phyloP scores from a whole-genome alignment of 2,329 filamentous ascomycete genomes.

The Fusarium mangiferae region DNA sequence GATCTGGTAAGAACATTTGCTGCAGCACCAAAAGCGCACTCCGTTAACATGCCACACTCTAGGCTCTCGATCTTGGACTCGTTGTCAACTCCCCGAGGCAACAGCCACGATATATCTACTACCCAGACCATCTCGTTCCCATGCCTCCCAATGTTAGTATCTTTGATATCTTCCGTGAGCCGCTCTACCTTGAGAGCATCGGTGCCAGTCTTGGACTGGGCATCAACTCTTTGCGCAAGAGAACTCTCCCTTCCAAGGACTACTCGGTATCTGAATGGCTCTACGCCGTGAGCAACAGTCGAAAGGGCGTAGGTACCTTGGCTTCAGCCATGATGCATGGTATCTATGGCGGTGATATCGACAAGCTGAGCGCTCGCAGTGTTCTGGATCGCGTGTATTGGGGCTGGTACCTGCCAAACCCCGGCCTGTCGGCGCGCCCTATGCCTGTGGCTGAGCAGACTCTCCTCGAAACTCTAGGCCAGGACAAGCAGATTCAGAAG shows the following conservation, averaged over 20 bases:
- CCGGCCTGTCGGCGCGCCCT: slow-evolving; percentile 55
- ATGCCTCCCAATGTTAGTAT: slow-evolving; percentile 46
- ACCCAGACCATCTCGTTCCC: slow-evolving; percentile 74
- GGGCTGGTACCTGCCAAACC: slow-evolving; percentile 44
- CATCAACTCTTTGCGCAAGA: slow-evolving; percentile 34
- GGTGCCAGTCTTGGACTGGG: slow-evolving; percentile 43
- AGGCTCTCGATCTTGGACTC: slow-evolving; percentile 52
- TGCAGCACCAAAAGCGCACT: neutral
- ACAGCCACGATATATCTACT: slow-evolving; percentile 79
- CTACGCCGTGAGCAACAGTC: slow-evolving; percentile 44
- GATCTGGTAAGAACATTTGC: slow-evolving; percentile 68
- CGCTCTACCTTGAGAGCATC: slow-evolving; percentile 48
- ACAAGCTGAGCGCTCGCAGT: slow-evolving; percentile 78
- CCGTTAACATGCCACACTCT: slow-evolving; percentile 34
- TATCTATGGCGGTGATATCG: slow-evolving; percentile 90
- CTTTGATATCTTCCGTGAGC: slow-evolving; percentile 44
- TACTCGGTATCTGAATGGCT: slow-evolving; percentile 53
- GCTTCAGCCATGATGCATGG: slow-evolving; percentile 83
- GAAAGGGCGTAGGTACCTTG: slow-evolving; percentile 72
- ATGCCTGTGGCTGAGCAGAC: slow-evolving; percentile 47
- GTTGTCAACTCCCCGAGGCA: slow-evolving; percentile 61
- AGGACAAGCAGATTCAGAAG: slow-evolving; percentile 45
- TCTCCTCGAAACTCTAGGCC: slow-evolving; percentile 44
- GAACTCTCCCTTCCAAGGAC: slow-evolving; percentile 43
- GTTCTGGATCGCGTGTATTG: slow-evolving; percentile 53